Base-by-base conservation (phyloP, 169 alveolate genomes). In the Blepharisma undulans region DNA sequence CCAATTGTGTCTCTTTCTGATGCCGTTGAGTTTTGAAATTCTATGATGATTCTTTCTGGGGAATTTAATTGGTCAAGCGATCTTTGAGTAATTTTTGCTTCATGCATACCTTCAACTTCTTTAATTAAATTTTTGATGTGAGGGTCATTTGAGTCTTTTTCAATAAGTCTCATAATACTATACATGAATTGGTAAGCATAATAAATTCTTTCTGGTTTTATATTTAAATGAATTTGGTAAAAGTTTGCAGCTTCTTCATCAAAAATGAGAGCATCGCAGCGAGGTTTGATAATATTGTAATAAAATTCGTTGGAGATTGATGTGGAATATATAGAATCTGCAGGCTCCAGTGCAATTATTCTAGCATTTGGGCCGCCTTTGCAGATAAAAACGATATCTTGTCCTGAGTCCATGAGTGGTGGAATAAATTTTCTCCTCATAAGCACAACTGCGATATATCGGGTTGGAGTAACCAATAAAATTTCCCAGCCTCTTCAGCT, bases 341-440 rank as follows among this genome's bases (percentile, higher is more conserved):
- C 92, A 34, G 91, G 81, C 36, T 85, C 91, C 36, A 61, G 22
- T 33, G 48, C 33, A 29, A 87, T 84, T 25, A 19, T 27, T 80
- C 84, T 29, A 72, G 82, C 79, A 78, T 88, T 60, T 81, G 90
- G 32, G 66, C 90, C 76, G 80, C 91, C 86, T 76, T 74, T 30
- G 80, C 88, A 32, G 18, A 77, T 82, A n/a, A 90, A 48, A 10
- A 90, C 61, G 19, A 94, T 89, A 60, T 94, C 96, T 29, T 92
- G 94, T 18, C 90, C 72, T 7, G 88, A 21, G 71, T 94, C 96
- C 95, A 94, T 91, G 21, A 94, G 32, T 0, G 96, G 96, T 14
- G 96, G 96, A 16, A 92, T 94, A 74, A 77, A 94, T 91, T 90
- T 90, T 29, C 96, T 84, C 87, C 96, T 78, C 21, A 92, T n/a